These are phyloP conservation scores for Stenocarpella maydis DNA, from an alignment of 2,329 filamentous ascomycete species.

Conservation along the genomic window DNA sequence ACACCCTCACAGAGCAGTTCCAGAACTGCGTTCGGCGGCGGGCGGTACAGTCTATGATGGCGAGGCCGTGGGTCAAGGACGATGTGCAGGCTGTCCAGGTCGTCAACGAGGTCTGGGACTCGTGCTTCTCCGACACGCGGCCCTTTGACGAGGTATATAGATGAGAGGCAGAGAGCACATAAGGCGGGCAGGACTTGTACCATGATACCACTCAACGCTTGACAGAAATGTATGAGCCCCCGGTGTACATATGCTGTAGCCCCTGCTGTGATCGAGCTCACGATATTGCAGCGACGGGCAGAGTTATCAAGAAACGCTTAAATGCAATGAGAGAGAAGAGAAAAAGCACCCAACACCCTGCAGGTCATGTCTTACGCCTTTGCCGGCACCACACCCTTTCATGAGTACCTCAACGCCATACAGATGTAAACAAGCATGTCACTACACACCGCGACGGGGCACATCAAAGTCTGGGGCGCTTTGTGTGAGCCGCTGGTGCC, in stretches of 20 bases:
- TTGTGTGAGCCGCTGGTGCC: not conserved
- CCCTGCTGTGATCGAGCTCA: not conserved
- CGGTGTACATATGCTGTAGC: constrained; percentile 24
- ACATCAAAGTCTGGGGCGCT: not conserved
- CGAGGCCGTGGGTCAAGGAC: constrained; percentile 81
- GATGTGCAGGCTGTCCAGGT: constrained; percentile 86
- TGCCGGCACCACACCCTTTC: constrained; percentile 7
- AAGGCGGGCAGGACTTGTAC: constrained; percentile 17
- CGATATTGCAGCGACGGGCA: not conserved
- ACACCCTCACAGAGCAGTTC: constrained; percentile 89
- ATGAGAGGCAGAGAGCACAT: constrained; percentile 49
- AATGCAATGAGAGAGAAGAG: constrained; percentile 28
- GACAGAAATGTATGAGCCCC: constrained; percentile 20
- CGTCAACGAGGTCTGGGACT: constrained; percentile 98
- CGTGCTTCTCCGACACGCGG: constrained; percentile 91
- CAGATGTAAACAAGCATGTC: constrained; percentile 29
- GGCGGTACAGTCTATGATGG: constrained; percentile 81
- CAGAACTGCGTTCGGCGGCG: constrained; percentile 88
- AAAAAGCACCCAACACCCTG: constrained; percentile 1
- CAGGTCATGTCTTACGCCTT: constrained; percentile 7
- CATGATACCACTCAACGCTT: constrained; percentile 35
- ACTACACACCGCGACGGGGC: not conserved
- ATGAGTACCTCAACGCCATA: constrained; percentile 33
- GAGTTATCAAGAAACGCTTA: constrained; percentile 25
- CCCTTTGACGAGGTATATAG: constrained; percentile 98